Percentiles rank a stretch among this genome's conserved stretches.
These are phyloP conservation scores for Wallacemonas sp. DNA, from an alignment of 208 protist genomes.

Conservation along the genomic window DNA sequence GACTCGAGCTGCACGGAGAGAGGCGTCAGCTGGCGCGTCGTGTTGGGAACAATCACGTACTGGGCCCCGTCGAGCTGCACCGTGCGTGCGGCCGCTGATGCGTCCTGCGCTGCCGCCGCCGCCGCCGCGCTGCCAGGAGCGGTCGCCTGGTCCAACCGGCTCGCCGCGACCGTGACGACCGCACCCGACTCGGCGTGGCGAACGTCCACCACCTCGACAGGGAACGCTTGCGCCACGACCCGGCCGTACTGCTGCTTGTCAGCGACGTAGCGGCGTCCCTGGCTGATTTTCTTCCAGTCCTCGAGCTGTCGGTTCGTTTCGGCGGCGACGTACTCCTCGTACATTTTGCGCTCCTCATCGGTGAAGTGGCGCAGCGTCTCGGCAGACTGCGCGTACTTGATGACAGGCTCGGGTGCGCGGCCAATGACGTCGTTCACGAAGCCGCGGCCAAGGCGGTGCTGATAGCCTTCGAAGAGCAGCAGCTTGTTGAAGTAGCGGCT, in stretches of 20 bases:
- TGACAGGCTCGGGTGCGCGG: constrained; percentile 71
- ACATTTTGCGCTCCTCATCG: constrained; percentile 78
- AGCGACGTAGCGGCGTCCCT: constrained; percentile 63
- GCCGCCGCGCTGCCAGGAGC: too few relatives aligned
- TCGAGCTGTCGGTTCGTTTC: constrained; percentile 62
- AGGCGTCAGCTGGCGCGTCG: constrained; percentile 49
- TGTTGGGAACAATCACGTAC: constrained; percentile 42
- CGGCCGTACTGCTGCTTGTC: constrained; percentile 74
- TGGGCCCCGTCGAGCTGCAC: constrained; percentile 51
- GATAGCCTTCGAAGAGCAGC: constrained; percentile 65
- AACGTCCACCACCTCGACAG: constrained; percentile 70
- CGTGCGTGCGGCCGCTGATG: background rate
- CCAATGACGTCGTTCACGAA: constrained; percentile 54
- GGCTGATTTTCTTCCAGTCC: constrained; percentile 49
- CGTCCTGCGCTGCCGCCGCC: too few relatives aligned
- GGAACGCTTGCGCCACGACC: constrained; percentile 38
- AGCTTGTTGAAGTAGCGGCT: constrained; percentile 80
- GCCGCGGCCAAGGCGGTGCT: constrained; percentile 62
- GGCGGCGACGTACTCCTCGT: constrained; percentile 72
- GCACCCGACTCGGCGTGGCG: constrained; percentile 50
- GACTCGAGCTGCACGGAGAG: constrained; percentile 71
- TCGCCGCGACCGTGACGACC: constrained; percentile 56
- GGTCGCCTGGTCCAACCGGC: constrained; percentile 22
- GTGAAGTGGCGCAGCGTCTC: constrained; percentile 74
- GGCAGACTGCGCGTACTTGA: constrained; percentile 65